Base-by-base conservation (phyloP, 2,329 filamentous ascomycete genomes). In the Ustulina deusta region DNA sequence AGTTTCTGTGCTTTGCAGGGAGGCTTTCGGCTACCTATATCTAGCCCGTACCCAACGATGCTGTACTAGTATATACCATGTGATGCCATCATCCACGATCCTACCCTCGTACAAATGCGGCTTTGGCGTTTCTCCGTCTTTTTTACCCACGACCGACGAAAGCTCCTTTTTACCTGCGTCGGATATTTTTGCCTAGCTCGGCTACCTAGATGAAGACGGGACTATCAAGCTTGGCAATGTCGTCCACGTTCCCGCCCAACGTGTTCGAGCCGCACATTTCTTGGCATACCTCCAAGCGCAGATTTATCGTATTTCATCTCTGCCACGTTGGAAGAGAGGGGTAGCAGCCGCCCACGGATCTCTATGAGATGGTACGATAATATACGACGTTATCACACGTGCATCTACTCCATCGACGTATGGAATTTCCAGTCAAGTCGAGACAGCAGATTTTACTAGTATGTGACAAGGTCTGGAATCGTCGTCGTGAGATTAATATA, bases 281-380 rank as follows among this genome's bases (percentile, higher is more conserved):
- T 69, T 67, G 64, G 61, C 61, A 20, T 66, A 46, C 55, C 56
- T 69, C 32, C 60, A 69, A 66, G 59, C 59, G 64, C 61, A 58
- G 49, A 54, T n/a, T 51, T 38, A 59, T 61, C 60, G n/a, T n/a
- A n/a, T n/a, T n/a, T 61, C 51, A 54, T 58, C 38, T 61, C 36
- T 60, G 63, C 60, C 67, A 65, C 55, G 55, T 55, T 13, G 22
- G 46, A n/a, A 29, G 38, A 56, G 13, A 55, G n/a, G 36, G 40
- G 61, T 63, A 65, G 57, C 25, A 69, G 13, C 61, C 60, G 52
- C 46, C 48, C 49, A 54, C 49, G 25, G 17, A 49, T 51, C 61
- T 65, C 20, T 48, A 66, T 27, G 32, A 62, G 58, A 61, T 70
- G 57, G 57, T 40, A 56, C 51, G 38, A 59, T 25, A 52, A 42